Conservation (phyloP, 345 rosid species). For the Pugionium dolabratum region DNA sequence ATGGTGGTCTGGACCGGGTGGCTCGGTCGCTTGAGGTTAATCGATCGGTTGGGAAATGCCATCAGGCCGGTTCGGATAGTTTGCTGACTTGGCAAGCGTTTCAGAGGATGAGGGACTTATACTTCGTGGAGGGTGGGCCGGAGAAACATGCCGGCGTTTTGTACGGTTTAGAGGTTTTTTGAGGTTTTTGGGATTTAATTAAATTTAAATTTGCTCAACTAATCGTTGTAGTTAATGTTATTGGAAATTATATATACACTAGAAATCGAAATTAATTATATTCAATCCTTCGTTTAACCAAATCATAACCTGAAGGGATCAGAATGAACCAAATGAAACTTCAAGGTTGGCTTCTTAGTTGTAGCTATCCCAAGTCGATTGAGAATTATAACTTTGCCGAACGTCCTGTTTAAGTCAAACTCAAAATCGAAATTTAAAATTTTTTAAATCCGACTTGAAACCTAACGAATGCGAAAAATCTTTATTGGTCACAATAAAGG, state of each 20-base stretch:
- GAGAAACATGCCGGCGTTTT: slow-evolving; percentile 81
- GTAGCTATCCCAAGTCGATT: not conserved
- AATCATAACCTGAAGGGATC: too few relatives aligned
- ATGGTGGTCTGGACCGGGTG: slow-evolving; percentile 82
- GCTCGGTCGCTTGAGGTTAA: slow-evolving; percentile 60
- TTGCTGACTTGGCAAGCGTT: slow-evolving; percentile 89
- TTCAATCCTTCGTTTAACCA: not conserved
- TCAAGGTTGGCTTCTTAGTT: not conserved
- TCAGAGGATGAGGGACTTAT: slow-evolving; percentile 71
- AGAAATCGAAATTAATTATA: slow-evolving; percentile 1
- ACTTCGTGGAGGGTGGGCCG: slow-evolving; percentile 58
- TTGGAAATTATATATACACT: not conserved
- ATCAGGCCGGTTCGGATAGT: slow-evolving; percentile 96
- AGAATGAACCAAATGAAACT: not conserved
- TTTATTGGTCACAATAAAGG: too few relatives aligned
- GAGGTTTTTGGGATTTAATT: not conserved
- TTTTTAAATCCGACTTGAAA: too few relatives aligned
- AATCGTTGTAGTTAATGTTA: slow-evolving; percentile 2
- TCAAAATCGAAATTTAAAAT: not conserved
- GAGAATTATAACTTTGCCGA: too few relatives aligned
- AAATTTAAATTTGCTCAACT: slow-evolving; percentile 27
- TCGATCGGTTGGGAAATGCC: slow-evolving; percentile 84
- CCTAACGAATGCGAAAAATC: too few relatives aligned
- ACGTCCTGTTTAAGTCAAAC: not conserved
- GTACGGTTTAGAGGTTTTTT: slow-evolving; percentile 72